These are phyloP conservation scores for Oryza rufipogon DNA, from an alignment of 176 grass and related monocot genomes.

Conservation along the genomic window DNA sequence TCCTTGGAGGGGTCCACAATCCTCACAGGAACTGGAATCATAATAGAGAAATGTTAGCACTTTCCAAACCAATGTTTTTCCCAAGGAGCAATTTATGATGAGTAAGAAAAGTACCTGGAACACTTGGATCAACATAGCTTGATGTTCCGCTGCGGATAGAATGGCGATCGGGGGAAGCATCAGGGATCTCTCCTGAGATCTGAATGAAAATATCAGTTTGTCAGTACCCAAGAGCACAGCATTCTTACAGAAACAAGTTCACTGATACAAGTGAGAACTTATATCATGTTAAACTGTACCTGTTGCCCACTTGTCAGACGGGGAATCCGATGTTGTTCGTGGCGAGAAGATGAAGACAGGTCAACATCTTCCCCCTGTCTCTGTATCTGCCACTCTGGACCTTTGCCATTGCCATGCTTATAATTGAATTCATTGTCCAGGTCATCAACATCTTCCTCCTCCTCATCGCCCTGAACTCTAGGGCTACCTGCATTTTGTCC, in stretches of 20 bases:
- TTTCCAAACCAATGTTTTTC: background rate
- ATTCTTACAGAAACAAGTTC: constrained; percentile 30
- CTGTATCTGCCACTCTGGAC: constrained; percentile 61
- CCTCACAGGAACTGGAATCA: constrained; percentile 94
- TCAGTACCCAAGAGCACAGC: constrained; percentile 4
- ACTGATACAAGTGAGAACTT: background rate
- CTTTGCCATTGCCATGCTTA: constrained; percentile 71
- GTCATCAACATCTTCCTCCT: constrained; percentile 96
- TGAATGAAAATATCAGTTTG: constrained; percentile 34
- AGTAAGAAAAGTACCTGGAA: constrained; percentile 68
- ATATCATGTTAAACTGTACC: constrained; percentile 48
- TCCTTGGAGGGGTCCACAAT: constrained; percentile 98
- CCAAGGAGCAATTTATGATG: constrained; percentile 20
- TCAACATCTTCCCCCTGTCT: constrained; percentile 77
- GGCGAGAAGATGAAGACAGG: constrained; percentile 91
- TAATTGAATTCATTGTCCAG: constrained; percentile 98
- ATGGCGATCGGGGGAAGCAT: constrained; percentile 93
- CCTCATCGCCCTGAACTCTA: constrained; percentile 94
- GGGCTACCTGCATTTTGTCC: constrained; percentile 72
- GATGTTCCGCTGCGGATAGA: constrained; percentile 95
- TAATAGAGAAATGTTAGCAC: constrained; percentile 39
- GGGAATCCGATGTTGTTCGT: constrained; percentile 78
- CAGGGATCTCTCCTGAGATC: constrained; percentile 94
- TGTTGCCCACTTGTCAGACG: constrained; percentile 87
- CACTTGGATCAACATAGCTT: constrained; percentile 93